Base-by-base conservation (phyloP, 2,329 filamentous ascomycete genomes). In the Apiospora pterosperma region DNA sequence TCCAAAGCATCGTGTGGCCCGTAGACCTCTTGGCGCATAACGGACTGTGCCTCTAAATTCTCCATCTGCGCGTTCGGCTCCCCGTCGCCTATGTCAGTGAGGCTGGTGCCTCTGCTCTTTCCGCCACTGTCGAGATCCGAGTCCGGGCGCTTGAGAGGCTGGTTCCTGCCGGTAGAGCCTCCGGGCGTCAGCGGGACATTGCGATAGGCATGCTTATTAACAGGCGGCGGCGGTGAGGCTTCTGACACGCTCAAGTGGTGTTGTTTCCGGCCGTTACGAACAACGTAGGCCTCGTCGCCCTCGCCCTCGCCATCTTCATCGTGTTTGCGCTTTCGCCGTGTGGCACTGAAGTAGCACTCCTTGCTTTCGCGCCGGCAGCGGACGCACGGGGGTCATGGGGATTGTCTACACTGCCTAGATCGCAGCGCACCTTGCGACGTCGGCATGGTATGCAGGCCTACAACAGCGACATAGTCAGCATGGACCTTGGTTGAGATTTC, bases 261-360 rank as follows among this genome's bases (percentile, higher is more conserved):
- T 67, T 90, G 86, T 78, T 93, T 93, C 66, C 92, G 85, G 55
- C 90, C 90, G 77, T 92, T 92, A 70, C 90, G 87, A 36, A 90
- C 75, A 65, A 90, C 87, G 75, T 92, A 92, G 68, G 60, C 60
- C 23, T 63, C 61, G 48, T 92, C 90, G 70, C 88, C 86, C 64
- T 81, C 81, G 34, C 77, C 78, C 62, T 85, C 84, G 23, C 80
- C 83, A 39, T 81, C 86, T 69, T 91, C 82, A 70, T 84, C 87
- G 59, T 85, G 85, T 84, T 96, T 96, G 75, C 93, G 88, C 88
- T 98, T 98, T 75, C 96, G 89, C 61, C 96, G 87, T 36, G 94
- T 98, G 23, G 93, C 92, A 67, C 93, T 97, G 82, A 99, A 99
- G 84, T 91, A 97, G 82, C 96, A 99, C 73, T 97, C 91, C 78